Conservation (phyloP, 441 rosid genomes). For the Cnidoscolus chayamansa region DNA sequence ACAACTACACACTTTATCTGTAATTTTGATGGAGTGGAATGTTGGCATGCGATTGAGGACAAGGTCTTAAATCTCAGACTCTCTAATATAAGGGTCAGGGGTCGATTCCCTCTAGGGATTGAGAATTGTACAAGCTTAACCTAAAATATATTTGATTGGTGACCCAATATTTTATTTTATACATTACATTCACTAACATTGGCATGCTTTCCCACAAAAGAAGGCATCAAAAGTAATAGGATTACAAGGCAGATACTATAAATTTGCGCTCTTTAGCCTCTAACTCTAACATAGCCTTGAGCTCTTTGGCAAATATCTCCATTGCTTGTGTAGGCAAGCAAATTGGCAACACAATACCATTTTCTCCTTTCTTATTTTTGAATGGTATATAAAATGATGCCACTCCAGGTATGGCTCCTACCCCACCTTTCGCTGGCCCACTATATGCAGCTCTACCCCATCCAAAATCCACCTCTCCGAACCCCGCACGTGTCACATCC, state of each 20-base stretch:
- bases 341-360: slow-evolving; percentile 28
- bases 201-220: too few relatives aligned
- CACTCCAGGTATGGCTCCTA: slow-evolving; percentile 14
- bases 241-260: slow-evolving; percentile 9
- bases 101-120: slow-evolving; percentile 40
- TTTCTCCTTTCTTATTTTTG: slow-evolving; percentile 31
- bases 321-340: slow-evolving; percentile 32
- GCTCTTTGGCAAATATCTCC: slow-evolving; percentile 38
- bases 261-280: background rate
- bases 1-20: slow-evolving; percentile 26
- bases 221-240: too few relatives aligned
- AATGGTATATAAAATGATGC: slow-evolving; percentile 23
- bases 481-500: slow-evolving; percentile 23
- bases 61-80: slow-evolving; percentile 29
- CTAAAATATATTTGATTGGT: too few relatives aligned
- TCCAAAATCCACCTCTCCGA: slow-evolving; percentile 38
- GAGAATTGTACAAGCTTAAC: slow-evolving; percentile 27
- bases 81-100: slow-evolving; percentile 30
- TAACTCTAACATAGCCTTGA: slow-evolving; percentile 4
- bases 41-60: slow-evolving; percentile 27
- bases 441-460: slow-evolving; percentile 38
- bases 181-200: too few relatives aligned
- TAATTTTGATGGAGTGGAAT: slow-evolving; percentile 28
- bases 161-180: too few relatives aligned
- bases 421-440: slow-evolving; percentile 36